Conservation (phyloP, 2,329 filamentous ascomycete species). For the Lecanicillium sp. region DNA sequence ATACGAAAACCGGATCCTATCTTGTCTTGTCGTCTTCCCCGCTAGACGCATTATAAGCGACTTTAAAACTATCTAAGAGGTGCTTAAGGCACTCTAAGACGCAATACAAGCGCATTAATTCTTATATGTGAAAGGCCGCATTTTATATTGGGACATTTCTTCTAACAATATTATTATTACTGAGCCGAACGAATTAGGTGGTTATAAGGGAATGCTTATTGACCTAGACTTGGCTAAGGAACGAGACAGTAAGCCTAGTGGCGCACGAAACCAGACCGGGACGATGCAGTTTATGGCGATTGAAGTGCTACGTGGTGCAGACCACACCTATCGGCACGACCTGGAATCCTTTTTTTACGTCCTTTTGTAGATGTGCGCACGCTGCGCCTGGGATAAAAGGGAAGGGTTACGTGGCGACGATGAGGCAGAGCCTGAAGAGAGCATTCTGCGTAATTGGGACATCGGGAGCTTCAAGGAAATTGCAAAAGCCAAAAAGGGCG, state of each 20-base stretch:
- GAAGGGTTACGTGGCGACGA: neutral
- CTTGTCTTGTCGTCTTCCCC: slow-evolving; percentile 9
- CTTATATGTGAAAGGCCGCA: slow-evolving; percentile 21
- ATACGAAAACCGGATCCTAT: slow-evolving; percentile 10
- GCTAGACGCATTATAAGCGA: slow-evolving; percentile 11
- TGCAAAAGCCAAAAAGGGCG: slow-evolving; percentile 1
- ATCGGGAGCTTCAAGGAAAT: slow-evolving; percentile 2
- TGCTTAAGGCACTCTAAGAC: slow-evolving; percentile 25
- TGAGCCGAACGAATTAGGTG: slow-evolving; percentile 8
- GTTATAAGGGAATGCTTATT: slow-evolving; percentile 17
- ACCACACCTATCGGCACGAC: no score
- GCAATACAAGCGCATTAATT: slow-evolving; percentile 26
- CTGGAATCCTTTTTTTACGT: no score
- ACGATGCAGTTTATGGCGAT: slow-evolving; percentile 7
- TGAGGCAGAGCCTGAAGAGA: neutral
- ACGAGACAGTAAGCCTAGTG: slow-evolving; percentile 2
- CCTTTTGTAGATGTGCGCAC: neutral
- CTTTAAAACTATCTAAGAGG: slow-evolving; percentile 20
- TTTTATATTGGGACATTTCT: slow-evolving; percentile 29
- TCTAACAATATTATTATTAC: slow-evolving; percentile 30
- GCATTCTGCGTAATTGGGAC: neutral
- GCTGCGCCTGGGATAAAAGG: slow-evolving; percentile 1
- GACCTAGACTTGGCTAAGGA: slow-evolving; percentile 13
- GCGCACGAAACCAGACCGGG: slow-evolving; percentile 1
- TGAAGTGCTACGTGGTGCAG: slow-evolving; percentile 1